Evolutionary conservation across 176 grass and related monocot species (phyloP).

Genomic region (Oropetium thomaeum): DNA sequence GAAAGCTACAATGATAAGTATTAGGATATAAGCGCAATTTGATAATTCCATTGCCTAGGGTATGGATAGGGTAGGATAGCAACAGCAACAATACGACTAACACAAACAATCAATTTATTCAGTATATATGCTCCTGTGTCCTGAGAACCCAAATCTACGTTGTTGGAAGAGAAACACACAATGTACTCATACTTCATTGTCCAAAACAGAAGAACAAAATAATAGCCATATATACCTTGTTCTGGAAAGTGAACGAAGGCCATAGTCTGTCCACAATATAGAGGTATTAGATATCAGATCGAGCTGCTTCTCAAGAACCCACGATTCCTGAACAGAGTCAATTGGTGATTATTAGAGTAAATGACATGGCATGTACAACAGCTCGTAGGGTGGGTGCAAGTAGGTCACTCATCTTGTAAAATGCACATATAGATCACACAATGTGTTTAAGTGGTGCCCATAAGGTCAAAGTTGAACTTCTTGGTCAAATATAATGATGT

Average conservation of each 20-base stretch:
- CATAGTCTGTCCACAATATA: slow-evolving; percentile 91
- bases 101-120: background rate
- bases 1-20: background rate
- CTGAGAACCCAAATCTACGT: background rate
- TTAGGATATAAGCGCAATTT: background rate
- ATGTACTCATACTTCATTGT: background rate
- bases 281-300: slow-evolving; percentile 83
- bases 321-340: slow-evolving; percentile 55
- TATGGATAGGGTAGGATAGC: background rate
- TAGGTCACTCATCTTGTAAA: no score
- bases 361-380: no score
- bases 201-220: slow-evolving; percentile 7
- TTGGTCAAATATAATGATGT: no score
- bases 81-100: background rate
- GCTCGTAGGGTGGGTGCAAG: no score
- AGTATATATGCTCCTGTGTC: background rate
- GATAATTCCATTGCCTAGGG: background rate
- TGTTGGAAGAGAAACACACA: background rate
- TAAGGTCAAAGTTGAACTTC: no score
- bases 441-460: no score
- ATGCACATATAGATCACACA: no score
- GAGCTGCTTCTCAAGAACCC: slow-evolving; percentile 86
- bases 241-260: slow-evolving; percentile 85
- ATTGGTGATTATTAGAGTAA: slow-evolving; percentile 10
- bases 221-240: slow-evolving; percentile 52